A percentile compares a stretch with the other conserved stretches of the same genome.
Conservation (phyloP, 2,329 filamentous ascomycete species). For the Alternaria sp. region DNA sequence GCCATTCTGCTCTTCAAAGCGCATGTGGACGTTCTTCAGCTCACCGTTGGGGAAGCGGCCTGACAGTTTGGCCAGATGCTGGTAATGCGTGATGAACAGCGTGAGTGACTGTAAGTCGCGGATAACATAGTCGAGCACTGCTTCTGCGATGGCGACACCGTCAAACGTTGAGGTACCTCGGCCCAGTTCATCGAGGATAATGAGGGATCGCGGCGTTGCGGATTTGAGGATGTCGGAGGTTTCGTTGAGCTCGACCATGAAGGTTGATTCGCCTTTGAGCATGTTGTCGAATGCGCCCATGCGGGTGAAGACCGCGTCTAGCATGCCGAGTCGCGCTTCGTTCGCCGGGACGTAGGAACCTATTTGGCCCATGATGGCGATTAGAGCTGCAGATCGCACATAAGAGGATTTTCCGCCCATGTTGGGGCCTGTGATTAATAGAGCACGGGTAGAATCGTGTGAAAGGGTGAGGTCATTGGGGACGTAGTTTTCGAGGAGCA, state of each 20-base stretch:
- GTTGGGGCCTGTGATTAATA: constrained; percentile 94
- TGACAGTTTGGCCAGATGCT: constrained; percentile 78
- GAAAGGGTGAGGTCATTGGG: constrained; percentile 82
- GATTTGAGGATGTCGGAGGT: constrained; percentile 89
- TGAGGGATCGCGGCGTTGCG: constrained; percentile 81
- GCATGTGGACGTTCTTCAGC: constrained; percentile 92
- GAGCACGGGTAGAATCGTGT: constrained; percentile 64
- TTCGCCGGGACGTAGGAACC: constrained; percentile 91
- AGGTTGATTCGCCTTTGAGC: constrained; percentile 91
- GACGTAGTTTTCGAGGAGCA: constrained; percentile 84
- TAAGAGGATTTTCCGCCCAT: constrained; percentile 99
- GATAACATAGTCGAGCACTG: constrained; percentile 85
- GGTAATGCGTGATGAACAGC: constrained; percentile 98
- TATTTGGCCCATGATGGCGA: constrained; percentile 92
- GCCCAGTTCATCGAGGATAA: constrained; percentile 94
- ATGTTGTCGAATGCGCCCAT: constrained; percentile 98
- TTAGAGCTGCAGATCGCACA: constrained; percentile 88
- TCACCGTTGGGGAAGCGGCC: constrained; percentile 69
- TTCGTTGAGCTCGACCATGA: constrained; percentile 97
- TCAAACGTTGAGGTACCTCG: constrained; percentile 94
- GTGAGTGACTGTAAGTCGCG: constrained; percentile 77
- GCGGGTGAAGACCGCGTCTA: constrained; percentile 91
- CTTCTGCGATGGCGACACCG: constrained; percentile 92
- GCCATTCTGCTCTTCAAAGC: constrained; percentile 64
- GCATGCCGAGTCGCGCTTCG: constrained; percentile 74